Evolutionary conservation across 768 basidiomycete species (phyloP).

Genomic region (Thelephora ganbajun): DNA sequence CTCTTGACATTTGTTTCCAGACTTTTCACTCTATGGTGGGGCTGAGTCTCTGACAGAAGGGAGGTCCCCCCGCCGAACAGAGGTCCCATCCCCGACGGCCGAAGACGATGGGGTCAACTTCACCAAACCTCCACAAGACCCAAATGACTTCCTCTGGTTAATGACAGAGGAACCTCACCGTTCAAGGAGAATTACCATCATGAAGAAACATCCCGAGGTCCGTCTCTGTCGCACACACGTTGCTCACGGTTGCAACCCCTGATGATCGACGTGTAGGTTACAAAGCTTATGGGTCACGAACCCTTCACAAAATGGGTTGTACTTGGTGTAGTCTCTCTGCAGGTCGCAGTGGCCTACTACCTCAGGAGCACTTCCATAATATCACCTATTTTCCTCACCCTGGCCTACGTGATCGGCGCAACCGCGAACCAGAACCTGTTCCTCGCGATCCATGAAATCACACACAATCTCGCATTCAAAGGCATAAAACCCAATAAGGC

Average conservation of each 20-base stretch:
- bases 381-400: slow-evolving; percentile 57
- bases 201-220: slow-evolving; percentile 91
- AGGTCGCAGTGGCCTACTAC: slow-evolving; percentile 46
- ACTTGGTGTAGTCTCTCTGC: slow-evolving; percentile 65
- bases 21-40: slow-evolving; percentile 73
- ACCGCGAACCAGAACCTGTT: slow-evolving; percentile 97
- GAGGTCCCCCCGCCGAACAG: slow-evolving; percentile 21
- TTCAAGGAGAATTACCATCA: slow-evolving; percentile 70
- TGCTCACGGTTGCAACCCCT: neutral
- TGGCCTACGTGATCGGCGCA: slow-evolving; percentile 80
- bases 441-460: slow-evolving; percentile 96
- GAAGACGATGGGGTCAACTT: slow-evolving; percentile 28
- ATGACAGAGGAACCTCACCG: slow-evolving; percentile 98
- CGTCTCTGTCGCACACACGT: slow-evolving; percentile 8
- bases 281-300: slow-evolving; percentile 93
- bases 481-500: slow-evolving; percentile 72
- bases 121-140: slow-evolving; percentile 52
- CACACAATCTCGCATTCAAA: slow-evolving; percentile 90
- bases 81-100: slow-evolving; percentile 33
- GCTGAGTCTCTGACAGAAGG: slow-evolving; percentile 62
- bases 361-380: slow-evolving; percentile 58
- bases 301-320: slow-evolving; percentile 86
- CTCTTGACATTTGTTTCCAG: slow-evolving; percentile 18
- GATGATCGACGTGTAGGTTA: slow-evolving; percentile 40
- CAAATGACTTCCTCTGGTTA: slow-evolving; percentile 85